phyloP scores from a whole-genome alignment of 495 filamentous ascomycete species.

The Lasiosphaeria hispida region DNA sequence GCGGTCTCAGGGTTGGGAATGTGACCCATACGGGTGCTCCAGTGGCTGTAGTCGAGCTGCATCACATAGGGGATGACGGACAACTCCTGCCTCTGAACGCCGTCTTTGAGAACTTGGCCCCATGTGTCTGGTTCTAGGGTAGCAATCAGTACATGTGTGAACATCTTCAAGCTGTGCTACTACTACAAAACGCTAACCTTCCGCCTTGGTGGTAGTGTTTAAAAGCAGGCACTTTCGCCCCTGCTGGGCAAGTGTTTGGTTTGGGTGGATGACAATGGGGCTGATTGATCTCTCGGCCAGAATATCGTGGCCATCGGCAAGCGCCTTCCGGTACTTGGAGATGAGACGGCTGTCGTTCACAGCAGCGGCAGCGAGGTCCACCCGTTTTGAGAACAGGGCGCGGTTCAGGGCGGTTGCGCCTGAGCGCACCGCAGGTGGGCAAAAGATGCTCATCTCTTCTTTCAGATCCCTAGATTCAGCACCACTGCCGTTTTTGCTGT shows the following conservation, averaged over 20 bases:
- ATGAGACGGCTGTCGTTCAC: conserved; percentile 72
- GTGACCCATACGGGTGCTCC: conserved; percentile 65
- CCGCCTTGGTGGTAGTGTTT: conserved; percentile 61
- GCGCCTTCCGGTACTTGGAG: conserved; percentile 56
- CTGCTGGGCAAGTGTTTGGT: conserved; percentile 49
- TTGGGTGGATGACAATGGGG: conserved; percentile 53
- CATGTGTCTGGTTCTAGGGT: conserved; percentile 68
- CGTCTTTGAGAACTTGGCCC: conserved; percentile 63
- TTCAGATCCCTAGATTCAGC: not conserved
- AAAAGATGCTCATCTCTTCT: conserved; percentile 51
- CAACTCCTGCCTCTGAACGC: conserved; percentile 64
- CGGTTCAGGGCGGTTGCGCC: conserved; percentile 70
- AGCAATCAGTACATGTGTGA: conserved; percentile 4
- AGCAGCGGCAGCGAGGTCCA: conserved; percentile 75
- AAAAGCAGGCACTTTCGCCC: conserved; percentile 74
- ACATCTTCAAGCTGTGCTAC: not conserved
- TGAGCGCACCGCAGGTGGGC: conserved; percentile 74
- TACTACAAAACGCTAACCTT: conserved; percentile 51
- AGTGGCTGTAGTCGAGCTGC: conserved; percentile 76
- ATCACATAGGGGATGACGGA: conserved; percentile 71
- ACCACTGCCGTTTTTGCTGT: not conserved
- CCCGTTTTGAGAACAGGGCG: conserved; percentile 70
- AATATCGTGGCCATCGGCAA: conserved; percentile 58
- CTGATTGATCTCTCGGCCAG: conserved; percentile 53
- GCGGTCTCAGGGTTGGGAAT: not conserved